phyloP scores from a whole-genome alignment of 2,329 filamentous ascomycete genomes.

The Madurella mycetomatis region DNA sequence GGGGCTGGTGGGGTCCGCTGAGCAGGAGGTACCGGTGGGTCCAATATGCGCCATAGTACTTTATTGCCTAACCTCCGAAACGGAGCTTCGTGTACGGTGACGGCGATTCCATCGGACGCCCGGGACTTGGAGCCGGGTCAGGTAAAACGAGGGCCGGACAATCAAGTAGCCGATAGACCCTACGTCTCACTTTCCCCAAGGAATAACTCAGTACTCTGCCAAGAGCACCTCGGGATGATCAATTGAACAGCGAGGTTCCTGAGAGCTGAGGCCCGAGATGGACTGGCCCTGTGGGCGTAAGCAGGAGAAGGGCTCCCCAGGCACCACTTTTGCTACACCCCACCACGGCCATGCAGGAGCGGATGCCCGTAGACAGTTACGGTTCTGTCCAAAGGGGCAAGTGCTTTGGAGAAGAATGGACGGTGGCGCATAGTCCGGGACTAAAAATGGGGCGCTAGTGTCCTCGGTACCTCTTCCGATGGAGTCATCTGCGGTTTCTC shows the following conservation, averaged over 20 bases:
- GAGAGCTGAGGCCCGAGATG: not conserved
- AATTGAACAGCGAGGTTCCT: not conserved
- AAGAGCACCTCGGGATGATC: not conserved
- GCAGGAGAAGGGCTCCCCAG: slow-evolving; percentile 3
- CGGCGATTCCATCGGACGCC: no score
- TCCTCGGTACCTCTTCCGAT: slow-evolving; percentile 9
- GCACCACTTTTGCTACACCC: not conserved
- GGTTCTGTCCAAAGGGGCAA: slow-evolving; percentile 17
- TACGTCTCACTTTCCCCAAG: no score
- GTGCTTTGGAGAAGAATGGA: slow-evolving; percentile 6
- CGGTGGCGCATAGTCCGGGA: slow-evolving; percentile 20
- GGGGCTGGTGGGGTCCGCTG: slow-evolving; percentile 9
- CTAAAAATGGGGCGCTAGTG: slow-evolving; percentile 16
- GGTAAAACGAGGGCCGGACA: no score
- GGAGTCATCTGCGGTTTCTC: not conserved
- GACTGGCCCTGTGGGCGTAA: not conserved
- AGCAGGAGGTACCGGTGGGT: not conserved
- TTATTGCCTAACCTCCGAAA: slow-evolving; percentile 8
- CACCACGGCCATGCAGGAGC: slow-evolving; percentile 6
- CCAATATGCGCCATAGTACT: not conserved
- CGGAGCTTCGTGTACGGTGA: not conserved
- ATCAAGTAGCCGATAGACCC: no score
- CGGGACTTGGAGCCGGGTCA: no score
- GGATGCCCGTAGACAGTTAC: slow-evolving; percentile 7
- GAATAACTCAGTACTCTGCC: no score